Percentiles rank a stretch among this genome's conserved stretches.
These are phyloP conservation scores for Cyclostephanos tholiformis DNA, from an alignment of 108 stramenopile species.

Conservation along the genomic window DNA sequence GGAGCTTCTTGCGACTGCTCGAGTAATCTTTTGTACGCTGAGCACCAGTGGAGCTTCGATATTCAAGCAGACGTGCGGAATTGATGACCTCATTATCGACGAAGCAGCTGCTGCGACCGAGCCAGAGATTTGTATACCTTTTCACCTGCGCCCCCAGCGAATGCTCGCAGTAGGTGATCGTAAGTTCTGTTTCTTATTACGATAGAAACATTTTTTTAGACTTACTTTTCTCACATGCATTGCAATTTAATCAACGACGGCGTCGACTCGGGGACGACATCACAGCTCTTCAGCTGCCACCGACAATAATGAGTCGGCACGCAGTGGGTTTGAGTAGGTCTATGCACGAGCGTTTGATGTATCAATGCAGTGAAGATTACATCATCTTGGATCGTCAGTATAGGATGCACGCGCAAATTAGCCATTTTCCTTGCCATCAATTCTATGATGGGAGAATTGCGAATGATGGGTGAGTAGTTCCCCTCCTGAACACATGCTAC, in stretches of 20 bases:
- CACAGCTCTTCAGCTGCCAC: constrained; percentile 72
- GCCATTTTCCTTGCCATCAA: constrained; percentile 62
- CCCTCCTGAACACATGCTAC: too few relatives aligned
- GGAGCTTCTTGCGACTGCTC: constrained; percentile 62
- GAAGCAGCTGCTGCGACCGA: constrained; percentile 89
- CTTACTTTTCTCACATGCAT: neutral
- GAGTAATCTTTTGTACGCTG: constrained; percentile 86
- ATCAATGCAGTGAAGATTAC: constrained; percentile 64
- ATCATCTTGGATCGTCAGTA: constrained; percentile 88
- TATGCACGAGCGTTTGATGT: constrained; percentile 83
- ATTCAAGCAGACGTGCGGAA: constrained; percentile 54
- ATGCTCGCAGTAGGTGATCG: constrained; percentile 83
- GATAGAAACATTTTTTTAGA: neutral
- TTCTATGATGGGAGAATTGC: constrained; percentile 73
- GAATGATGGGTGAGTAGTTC: constrained; percentile 41
- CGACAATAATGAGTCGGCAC: constrained; percentile 66
- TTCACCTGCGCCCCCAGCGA: constrained; percentile 67
- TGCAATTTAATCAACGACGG: neutral
- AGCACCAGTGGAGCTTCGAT: constrained; percentile 67
- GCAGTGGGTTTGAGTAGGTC: constrained; percentile 71
- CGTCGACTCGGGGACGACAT: neutral
- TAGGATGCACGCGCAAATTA: constrained; percentile 77
- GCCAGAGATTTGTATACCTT: constrained; percentile 69
- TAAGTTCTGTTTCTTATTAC: neutral
- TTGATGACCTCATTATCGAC: constrained; percentile 84